Evolutionary conservation across 352 stramenopile species (phyloP), one percentile per base, ranked within the genome.

Genomic region (Phytophthora tentaculata): DNA sequence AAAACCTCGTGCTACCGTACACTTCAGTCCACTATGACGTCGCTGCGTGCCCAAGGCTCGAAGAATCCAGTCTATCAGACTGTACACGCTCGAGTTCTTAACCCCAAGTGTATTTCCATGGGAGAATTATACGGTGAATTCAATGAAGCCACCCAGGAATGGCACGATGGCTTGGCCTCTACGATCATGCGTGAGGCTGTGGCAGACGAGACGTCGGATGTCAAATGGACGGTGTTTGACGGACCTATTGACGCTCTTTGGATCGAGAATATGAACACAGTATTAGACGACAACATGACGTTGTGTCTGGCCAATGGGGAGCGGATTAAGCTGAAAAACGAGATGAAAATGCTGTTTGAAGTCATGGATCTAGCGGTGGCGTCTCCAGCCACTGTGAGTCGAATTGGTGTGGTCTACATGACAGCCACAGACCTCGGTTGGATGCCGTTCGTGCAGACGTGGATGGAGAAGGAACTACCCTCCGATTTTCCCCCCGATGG

Each of bases 241-340:
- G 94, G 94, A 2, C 94, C 94, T 10, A 97, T 98, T 54, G 94
- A 98, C 68, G 90, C 94, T n/a, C 73, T 98, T 8, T 98, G 94
- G 94, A 98, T 98, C 43, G 94, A 98, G 67, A 98, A 98, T 72
- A 97, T 98, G 92, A 98, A 98, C 78, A 98, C 94, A 1, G 94
- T 98, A 0, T 67, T 98, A 6, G 94, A 98, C 63, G 94, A 98
- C 73, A 98, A 98, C 69, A 98, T 97, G 93, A 98, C 90, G 5
- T 73, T 98, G 10, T 98, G 93, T 61, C 79, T 98, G 0, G 91
- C 94, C 0, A 98, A 98, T 64, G 95, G 94, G 48, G 93, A 98
- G 70, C 81, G 94, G 2, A 98, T 98, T 56, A 92, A 92, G 39
- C 80, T 92, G 13, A 88, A 86, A 56, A 79, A 49, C 41, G 87